Percentiles rank a stretch among this genome's conserved stretches.
phyloP scores from a whole-genome alignment of 176 grass and related monocot genomes.

The Oropetium thomaeum region DNA sequence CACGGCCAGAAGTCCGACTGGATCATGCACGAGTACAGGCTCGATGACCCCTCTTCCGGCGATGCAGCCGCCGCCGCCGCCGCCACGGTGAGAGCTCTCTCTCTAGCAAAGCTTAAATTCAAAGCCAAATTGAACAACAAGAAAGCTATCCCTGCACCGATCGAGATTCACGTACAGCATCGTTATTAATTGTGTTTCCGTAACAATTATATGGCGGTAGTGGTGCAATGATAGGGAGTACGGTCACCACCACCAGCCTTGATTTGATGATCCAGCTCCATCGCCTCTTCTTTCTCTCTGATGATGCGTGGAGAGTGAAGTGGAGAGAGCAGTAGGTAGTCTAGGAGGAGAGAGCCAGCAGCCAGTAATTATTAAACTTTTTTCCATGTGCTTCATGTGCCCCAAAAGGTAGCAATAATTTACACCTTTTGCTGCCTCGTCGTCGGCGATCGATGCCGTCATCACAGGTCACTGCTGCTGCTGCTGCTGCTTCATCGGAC shows the following conservation, averaged over 20 bases:
- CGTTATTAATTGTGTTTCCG: conserved; percentile 39
- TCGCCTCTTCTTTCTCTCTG: not conserved
- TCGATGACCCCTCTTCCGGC: conserved; percentile 46
- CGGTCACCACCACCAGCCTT: conserved; percentile 33
- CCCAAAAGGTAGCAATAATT: conserved; percentile 54
- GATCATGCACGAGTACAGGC: conserved; percentile 95
- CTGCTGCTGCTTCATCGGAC: conserved; percentile 39
- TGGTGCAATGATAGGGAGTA: conserved; percentile 57
- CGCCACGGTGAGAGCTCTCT: conserved; percentile 16
- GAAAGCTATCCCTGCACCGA: not conserved
- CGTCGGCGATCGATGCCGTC: conserved; percentile 21
- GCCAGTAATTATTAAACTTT: conserved; percentile 44
- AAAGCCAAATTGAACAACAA: not conserved
- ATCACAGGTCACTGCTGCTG: conserved; percentile 23
- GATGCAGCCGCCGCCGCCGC: conserved; percentile 6
- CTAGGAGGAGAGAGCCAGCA: not conserved
- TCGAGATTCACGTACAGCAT: conserved; percentile 33
- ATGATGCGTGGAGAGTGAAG: not conserved
- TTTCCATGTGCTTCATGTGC: conserved; percentile 54
- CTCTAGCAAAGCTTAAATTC: not conserved
- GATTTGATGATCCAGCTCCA: conserved; percentile 31
- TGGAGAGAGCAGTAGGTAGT: not conserved
- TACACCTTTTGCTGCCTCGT: conserved; percentile 11
- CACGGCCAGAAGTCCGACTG: conserved; percentile 91
- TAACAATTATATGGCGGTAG: conserved; percentile 48